Base-by-base conservation (phyloP, 31 red algal genomes). In the Porphyra umbilicalis region DNA sequence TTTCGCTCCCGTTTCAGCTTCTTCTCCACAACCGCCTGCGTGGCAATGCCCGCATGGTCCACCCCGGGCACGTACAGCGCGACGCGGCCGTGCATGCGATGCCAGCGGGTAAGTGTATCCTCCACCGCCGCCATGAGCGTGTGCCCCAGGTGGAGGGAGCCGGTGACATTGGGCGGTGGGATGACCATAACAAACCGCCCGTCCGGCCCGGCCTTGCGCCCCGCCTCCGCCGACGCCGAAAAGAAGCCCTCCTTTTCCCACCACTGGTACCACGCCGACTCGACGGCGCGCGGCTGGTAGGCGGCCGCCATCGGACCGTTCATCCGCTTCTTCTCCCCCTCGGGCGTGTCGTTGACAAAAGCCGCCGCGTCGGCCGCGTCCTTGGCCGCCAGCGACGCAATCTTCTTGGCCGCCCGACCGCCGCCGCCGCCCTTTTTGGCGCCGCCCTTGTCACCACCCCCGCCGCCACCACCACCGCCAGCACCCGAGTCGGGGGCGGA, bases 11-110 rank as follows among this genome's bases (percentile, higher is more conserved):
- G 46, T 38, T 78, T 80, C 57, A 99, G 77, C 78, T 99, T 85
- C 78, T 92, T 95, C 83, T 99, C 98, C 1, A 99, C 98, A 20
- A 95, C 90, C 33, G 83, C 86, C 87, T 99, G 98, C 9, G 98
- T 99, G 14, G 98, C 98, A 79, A 99, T 99, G 10, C 98, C 98
- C 14, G 98, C 98, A 80, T 99, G 98, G 83, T 99, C 98, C 25
- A 92, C 90, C 33, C 98, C 98, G 35, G 98, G 98, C 57, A 97
- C 75, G 79, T 88, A 99, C 46, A 99, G 42, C 25, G 90, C 83
- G 2, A 90, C 86, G 76, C 91, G 92, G 6, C 98, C 98, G 44
- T 86, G 88, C 98, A 95, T 95, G 16, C 98, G 94, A 80, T 95
- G 83, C 87, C 86, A 95, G 32, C 98, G 86, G 32, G 94, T 85